phyloP scores from a whole-genome alignment of 495 filamentous ascomycete species.

The Aspergillus baeticus region DNA sequence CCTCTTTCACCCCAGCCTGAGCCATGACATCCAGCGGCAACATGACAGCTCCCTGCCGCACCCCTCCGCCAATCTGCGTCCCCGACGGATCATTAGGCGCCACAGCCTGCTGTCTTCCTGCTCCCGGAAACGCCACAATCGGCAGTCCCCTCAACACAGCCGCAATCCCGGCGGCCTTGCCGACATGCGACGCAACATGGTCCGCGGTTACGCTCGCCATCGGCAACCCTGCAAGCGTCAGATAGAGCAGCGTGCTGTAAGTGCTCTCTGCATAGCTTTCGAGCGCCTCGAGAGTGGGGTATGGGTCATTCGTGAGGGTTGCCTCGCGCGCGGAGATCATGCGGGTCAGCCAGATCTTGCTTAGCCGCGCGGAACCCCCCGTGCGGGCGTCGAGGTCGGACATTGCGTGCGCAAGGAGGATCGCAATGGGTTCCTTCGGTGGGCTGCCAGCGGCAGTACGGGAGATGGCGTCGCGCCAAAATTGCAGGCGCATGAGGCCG shows the following conservation, averaged over 20 bases:
- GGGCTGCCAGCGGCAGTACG: constrained; percentile 69
- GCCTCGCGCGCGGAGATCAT: constrained; percentile 78
- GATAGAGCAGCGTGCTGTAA: constrained; percentile 89
- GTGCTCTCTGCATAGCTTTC: constrained; percentile 92
- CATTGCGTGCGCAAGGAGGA: constrained; percentile 72
- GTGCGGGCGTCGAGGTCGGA: constrained; percentile 56
- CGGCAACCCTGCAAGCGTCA: constrained; percentile 74
- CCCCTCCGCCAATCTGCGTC: constrained; percentile 31
- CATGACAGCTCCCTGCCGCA: constrained; percentile 63
- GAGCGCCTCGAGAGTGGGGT: constrained; percentile 65
- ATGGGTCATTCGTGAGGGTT: constrained; percentile 81
- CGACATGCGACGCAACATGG: constrained; percentile 90
- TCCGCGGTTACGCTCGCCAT: constrained; percentile 81
- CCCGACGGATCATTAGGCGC: no score
- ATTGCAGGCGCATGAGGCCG: constrained; percentile 85
- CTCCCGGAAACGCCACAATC: constrained; percentile 72
- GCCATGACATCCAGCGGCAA: constrained; percentile 91
- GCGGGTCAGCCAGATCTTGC: constrained; percentile 78
- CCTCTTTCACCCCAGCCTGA: constrained; percentile 72
- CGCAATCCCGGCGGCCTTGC: constrained; percentile 86
- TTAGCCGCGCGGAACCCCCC: constrained; percentile 55
- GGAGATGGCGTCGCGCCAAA: constrained; percentile 86
- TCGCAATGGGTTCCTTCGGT: constrained; percentile 87
- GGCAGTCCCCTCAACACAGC: constrained; percentile 82
- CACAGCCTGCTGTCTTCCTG: constrained; percentile 24